Base-by-base conservation (phyloP, 805 yeast genomes). In the Tetrapisispora phaffii region DNA sequence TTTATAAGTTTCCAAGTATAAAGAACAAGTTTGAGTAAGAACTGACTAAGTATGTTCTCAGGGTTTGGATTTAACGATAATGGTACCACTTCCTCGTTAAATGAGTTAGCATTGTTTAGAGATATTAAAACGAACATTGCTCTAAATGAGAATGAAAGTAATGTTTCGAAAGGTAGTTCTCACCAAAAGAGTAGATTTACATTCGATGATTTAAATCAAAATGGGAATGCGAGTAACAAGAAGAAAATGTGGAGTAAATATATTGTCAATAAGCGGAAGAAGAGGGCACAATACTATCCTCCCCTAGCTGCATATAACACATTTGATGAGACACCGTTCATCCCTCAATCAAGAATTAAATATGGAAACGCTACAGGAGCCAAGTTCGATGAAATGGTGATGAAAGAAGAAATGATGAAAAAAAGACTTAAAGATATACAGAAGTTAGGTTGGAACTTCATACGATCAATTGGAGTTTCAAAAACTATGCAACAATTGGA, bases 401-500 rank as follows among this genome's bases (percentile, higher is more conserved):
- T 55, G 57, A 48, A 46, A 39, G 47, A 47, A 10, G 58, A 54
- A n/a, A 47, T 42, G 28, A 41, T 46, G 9, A 46, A 47, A 31
- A 36, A 41, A 22, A 44, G 42, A n/a, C 32, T 50, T 16, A 45
- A 43, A 16, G 45, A 46, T 31, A 63, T 77, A 26, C 64, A 73
- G 7, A 66, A 66, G 4, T 53, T 72, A 20, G 86, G 85, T 0
- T 70, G 66, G 58, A 52, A 67, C 13, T 68, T 66, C 44, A 55
- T 82, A 45, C 67, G 67, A 37, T 87, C 88, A 0, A 70, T 81
- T 10, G 88, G 87, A 0, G 55, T 79, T 9, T 67, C 69, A 2
- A 76, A 72, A 57, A 81, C 85, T 0, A 68, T 79, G 72, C 42
- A 46, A 21, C 50, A 51, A 26, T 32, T 46, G 13, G 67, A 66